Base-by-base conservation (phyloP, 1,284 basidiomycete genomes). In the Trichosporon ovoides region DNA sequence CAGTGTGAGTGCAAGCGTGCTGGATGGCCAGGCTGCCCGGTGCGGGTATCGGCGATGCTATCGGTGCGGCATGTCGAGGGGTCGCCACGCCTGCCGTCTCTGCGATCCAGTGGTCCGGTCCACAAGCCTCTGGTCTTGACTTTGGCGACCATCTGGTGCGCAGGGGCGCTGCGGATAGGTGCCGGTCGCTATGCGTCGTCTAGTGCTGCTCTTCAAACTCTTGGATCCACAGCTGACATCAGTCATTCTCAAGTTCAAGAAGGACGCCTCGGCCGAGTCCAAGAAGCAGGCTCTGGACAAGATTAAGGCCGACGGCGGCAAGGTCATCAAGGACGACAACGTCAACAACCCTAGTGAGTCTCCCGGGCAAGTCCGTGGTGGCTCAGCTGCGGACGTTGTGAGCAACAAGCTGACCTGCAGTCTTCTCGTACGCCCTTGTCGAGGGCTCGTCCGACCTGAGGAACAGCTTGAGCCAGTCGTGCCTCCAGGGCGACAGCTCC, bases 311-410 rank as follows among this genome's bases (percentile, higher is more conserved):
- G 16, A 48, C 24, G 43, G 43, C 28, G 43, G 43, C 43, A 48
- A 48, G 43, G 28, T 48, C 43, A 13, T 48, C 22, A 48, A 48
- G 43, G 43, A 48, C 43, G 43, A 48, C 43, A 48, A 48, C 43
- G 43, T 48, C 24, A 48, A 48, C 43, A 48, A 48, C 43, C 43
- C 43, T 31, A 16, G 43, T 48, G 43, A 48, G 43, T 48, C 7
- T 7, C 19, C 11, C 19, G 3, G 19, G 18, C 38, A 22, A 11
- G 38, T 40, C 20, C 19, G 38, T 12, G 18, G 19, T 19, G 22
- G 11, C 18, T 16, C 28, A 31, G 22, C 3, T 14, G 40, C 13
- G 3, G 13, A 19, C 10, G 11, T 24, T 13, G 10, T 18, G 12
- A 5, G 22, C 13, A 7, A 1, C 4, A 4, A 48, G 43, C 43